Base-by-base conservation (phyloP, 257 asterid genomes). In the Penstemon davidsonii region DNA sequence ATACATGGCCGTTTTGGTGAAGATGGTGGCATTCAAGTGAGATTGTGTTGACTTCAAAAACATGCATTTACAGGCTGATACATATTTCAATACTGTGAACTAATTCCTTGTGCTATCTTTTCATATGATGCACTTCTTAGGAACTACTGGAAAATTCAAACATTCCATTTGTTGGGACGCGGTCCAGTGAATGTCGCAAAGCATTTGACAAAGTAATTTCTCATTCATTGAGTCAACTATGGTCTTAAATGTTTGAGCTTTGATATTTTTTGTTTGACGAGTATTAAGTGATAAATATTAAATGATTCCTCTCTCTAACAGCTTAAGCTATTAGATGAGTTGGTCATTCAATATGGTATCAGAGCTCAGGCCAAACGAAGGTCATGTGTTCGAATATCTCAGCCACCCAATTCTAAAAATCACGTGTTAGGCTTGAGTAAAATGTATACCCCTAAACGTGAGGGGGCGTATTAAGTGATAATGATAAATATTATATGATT, bases 11-110 rank as follows among this genome's bases (percentile, higher is more conserved):
- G 96, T 62, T 90, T 88, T 63, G 97, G 97, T 66, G 97, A 90
- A 86, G 97, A 90, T 71, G 97, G 96, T 62, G 95, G 97, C 78
- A 83, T 90, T 82, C 97, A 90, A 87, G 96, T 90, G 79, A 81
- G 86, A 62, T 68, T 64, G 13, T 13, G 60, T 38, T 55, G 9
- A 15, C 60, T 78, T 25, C 33, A 1, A 7, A n/a, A 39, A 36
- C 39, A 55, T 46, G 50, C 60, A 25, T 55, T 47, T 33, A 37
- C 65, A 43, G 60, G 45, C 11, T 60, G 61, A 49, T 63, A 25
- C 36, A 45, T 53, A 25, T 52, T 70, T 62, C 42, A 37, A 15
- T 15, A 64, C 47, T 4, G 59, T 18, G 42, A 7, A n/a, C 51
- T 46, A 43, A 8, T 15, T 15, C 18, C 0, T 15, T 15, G 18